Percentiles rank a stretch among this genome's conserved stretches.
Evolutionary conservation across 2,329 filamentous ascomycete species (phyloP).

Genomic region (Neofusicoccum umdonicola): DNA sequence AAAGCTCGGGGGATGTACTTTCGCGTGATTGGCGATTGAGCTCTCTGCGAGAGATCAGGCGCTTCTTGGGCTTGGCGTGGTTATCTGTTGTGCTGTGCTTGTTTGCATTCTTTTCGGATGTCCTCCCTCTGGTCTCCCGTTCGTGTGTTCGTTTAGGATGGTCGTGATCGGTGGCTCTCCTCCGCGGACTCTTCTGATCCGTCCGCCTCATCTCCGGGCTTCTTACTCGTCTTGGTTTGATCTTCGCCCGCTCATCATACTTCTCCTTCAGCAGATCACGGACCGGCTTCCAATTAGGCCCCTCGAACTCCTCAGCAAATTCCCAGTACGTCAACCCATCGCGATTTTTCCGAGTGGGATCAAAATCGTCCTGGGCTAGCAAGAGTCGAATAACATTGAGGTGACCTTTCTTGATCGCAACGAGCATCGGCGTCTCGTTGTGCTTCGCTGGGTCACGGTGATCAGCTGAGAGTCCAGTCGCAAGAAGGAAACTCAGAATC

Average conservation of each 20-base stretch:
- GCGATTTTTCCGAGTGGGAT: conserved; percentile 72
- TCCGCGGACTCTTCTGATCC: conserved; percentile 33
- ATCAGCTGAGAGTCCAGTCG: conserved; percentile 45
- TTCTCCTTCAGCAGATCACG: conserved; percentile 74
- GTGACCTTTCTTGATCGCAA: conserved; percentile 86
- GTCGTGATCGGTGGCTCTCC: conserved; percentile 19
- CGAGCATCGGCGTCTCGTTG: conserved; percentile 86
- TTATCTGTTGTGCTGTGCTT: background rate
- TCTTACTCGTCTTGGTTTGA: conserved; percentile 9
- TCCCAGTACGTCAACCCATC: conserved; percentile 83
- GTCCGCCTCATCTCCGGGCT: conserved; percentile 20
- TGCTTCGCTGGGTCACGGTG: conserved; percentile 69
- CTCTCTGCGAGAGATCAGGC: conserved; percentile 36
- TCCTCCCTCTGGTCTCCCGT: conserved; percentile 24
- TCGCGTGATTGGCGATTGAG: conserved; percentile 29
- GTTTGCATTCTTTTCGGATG: conserved; percentile 9
- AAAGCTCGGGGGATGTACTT: conserved; percentile 24
- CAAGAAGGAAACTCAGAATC: conserved; percentile 70
- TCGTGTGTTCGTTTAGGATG: conserved; percentile 30
- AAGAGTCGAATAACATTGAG: conserved; percentile 80
- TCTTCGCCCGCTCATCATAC: conserved; percentile 58
- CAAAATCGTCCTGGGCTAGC: conserved; percentile 73
- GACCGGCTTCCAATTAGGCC: conserved; percentile 88
- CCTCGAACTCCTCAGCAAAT: conserved; percentile 76
- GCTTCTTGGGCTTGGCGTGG: conserved; percentile 22